Conservation (phyloP, 768 basidiomycete genomes). For the Daedaleopsis sinensis region DNA sequence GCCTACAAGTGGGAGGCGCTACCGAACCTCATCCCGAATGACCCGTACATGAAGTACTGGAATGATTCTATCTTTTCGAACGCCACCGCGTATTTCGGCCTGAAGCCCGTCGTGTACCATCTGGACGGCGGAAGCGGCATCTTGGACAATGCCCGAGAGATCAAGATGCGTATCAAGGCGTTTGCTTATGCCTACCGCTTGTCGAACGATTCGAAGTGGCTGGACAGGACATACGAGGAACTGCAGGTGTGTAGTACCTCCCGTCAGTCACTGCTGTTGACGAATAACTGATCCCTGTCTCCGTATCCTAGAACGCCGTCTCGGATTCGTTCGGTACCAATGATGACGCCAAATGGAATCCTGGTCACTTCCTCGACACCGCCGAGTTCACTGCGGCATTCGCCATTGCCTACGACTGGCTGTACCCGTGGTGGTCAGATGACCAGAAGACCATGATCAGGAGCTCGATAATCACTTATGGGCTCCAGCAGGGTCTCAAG, state of each 20-base stretch:
- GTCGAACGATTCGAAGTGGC: constrained; percentile 91
- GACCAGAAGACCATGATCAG: constrained; percentile 72
- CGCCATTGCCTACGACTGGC: constrained; percentile 95
- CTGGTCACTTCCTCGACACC: constrained; percentile 85
- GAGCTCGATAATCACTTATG: constrained; percentile 73
- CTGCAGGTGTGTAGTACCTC: constrained; percentile 57
- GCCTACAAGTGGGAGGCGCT: constrained; percentile 89
- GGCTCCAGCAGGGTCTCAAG: constrained; percentile 61
- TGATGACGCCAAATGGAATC: constrained; percentile 77
- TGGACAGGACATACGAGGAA: constrained; percentile 82
- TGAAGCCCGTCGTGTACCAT: constrained; percentile 65
- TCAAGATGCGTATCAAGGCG: constrained; percentile 91
- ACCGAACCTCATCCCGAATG: constrained; percentile 69
- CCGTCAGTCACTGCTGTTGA: not conserved
- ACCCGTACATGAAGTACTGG: constrained; percentile 88
- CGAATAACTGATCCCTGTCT: no score
- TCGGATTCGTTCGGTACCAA: constrained; percentile 73
- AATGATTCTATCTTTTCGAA: constrained; percentile 91
- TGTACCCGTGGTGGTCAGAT: constrained; percentile 80
- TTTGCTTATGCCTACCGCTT: constrained; percentile 89
- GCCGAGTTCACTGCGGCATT: constrained; percentile 89
- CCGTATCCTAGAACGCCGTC: constrained; percentile 62
- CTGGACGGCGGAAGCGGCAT: constrained; percentile 88
- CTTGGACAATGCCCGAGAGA: constrained; percentile 83
- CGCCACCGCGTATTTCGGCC: constrained; percentile 67